These are phyloP conservation scores for Castanospermum australe DNA, from an alignment of 306 rosid genomes.

Conservation along the genomic window DNA sequence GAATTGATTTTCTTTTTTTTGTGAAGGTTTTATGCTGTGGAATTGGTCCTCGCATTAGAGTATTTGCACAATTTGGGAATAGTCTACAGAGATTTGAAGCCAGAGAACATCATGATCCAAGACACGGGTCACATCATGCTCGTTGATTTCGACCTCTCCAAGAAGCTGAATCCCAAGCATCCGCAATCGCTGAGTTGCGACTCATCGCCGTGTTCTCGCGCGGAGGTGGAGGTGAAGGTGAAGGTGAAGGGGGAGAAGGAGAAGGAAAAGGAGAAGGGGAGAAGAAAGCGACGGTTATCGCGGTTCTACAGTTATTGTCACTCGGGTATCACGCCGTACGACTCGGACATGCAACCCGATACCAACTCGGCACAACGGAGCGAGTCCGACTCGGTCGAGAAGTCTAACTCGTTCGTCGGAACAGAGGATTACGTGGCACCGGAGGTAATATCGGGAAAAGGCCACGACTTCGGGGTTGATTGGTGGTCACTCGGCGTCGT, in stretches of 20 bases:
- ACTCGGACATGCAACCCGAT: not conserved
- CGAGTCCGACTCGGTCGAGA: slow-evolving; percentile 53
- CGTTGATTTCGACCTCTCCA: slow-evolving; percentile 88
- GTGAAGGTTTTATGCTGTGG: slow-evolving; percentile 84
- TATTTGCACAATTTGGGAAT: slow-evolving; percentile 76
- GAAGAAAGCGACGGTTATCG: slow-evolving; percentile 27
- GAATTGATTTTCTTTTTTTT: not conserved
- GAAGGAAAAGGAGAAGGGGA: too few species aligned
- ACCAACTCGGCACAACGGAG: not conserved
- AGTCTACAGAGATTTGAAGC: slow-evolving; percentile 90
- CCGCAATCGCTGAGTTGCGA: slow-evolving; percentile 33
- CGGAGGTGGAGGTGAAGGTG: too few species aligned
- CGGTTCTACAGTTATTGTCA: slow-evolving; percentile 37
- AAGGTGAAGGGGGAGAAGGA: too few species aligned
- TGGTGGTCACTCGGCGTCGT: slow-evolving; percentile 92
- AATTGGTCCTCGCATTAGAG: slow-evolving; percentile 73
- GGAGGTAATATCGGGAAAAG: slow-evolving; percentile 66
- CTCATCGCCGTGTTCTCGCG: slow-evolving; percentile 26
- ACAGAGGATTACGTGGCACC: slow-evolving; percentile 98
- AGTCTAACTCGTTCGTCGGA: slow-evolving; percentile 90
- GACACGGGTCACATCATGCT: slow-evolving; percentile 89
- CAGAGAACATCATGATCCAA: slow-evolving; percentile 86
- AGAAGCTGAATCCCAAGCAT: slow-evolving; percentile 47
- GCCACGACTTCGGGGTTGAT: slow-evolving; percentile 80
- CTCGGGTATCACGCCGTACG: slow-evolving; percentile 33